Base-by-base conservation (phyloP, 768 basidiomycete species). In the Suillus sp. region DNA sequence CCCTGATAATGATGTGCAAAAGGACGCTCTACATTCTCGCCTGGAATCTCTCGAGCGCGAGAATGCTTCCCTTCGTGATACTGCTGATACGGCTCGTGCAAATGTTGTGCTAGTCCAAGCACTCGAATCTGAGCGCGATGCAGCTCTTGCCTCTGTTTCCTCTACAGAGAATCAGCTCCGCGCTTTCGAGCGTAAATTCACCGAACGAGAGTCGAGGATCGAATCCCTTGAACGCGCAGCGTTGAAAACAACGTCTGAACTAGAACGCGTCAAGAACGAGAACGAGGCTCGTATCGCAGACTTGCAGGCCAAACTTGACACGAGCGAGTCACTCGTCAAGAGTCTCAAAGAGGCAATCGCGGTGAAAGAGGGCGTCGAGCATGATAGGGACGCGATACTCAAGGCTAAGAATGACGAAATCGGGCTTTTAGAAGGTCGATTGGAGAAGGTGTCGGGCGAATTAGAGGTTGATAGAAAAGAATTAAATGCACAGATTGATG, bases 401-500 rank as follows among this genome's bases (percentile, higher is more conserved):
- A 78, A 79, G 40, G 80, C 84, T 8, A 89, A 90, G 70, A 83
- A 86, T 54, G 79, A 79, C 7, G 89, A 91, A 66, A 83, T 95
- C 37, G 73, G 77, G 54, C 70, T 81, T 22, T 78, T 93, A 62
- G 81, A 86, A 61, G 74, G 72, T 25, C 78, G 82, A 20, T 74
- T 84, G 10, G 78, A 79, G 69, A 79, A 77, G 65, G 76, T 79
- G 18, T 78, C 79, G n/a, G 43, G 64, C 9, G 85, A 86, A 45
- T 74, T 83, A 3, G 83, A 82, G 35, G 72, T 83, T 11, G 92
- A 93, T 67, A 82, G 86, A 50, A 78, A 74, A 51, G 93, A 95
- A 68, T 78, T 96, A 40, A 82, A 82, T 14, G 74, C 71, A 0
- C 90, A 95, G 68, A 86, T 97, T 1, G 91, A 96, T 61, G 92